Evolutionary conservation across 208 protist genomes (phyloP).

Genomic region (Acanthamoeba quina): DNA sequence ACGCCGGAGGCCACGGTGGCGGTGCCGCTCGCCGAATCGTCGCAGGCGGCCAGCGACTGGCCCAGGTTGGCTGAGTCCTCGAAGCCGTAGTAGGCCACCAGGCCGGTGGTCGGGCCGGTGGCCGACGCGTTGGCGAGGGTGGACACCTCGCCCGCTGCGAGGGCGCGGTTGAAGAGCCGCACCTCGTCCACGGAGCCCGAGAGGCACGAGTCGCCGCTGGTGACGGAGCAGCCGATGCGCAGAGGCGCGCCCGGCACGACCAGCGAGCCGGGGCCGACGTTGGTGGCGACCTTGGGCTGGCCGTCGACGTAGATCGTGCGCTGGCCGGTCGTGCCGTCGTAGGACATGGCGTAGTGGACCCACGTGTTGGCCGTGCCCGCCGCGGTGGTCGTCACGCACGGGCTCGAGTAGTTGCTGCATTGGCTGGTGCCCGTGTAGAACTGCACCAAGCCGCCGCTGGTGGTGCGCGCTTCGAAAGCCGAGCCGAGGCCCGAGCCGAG

Average conservation of each 20-base stretch:
- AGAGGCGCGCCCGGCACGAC: constrained; percentile 36
- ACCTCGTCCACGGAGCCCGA: constrained; percentile 52
- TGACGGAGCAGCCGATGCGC: constrained; percentile 62
- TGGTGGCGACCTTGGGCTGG: not conserved
- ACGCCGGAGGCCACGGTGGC: not conserved
- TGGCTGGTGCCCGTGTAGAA: constrained; percentile 57
- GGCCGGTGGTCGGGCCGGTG: constrained; percentile 32
- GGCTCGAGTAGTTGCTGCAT: constrained; percentile 27
- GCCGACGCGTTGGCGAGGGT: not conserved
- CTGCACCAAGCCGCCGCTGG: not conserved
- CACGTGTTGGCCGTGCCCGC: not conserved
- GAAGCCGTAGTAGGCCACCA: constrained; percentile 74
- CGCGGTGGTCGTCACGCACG: not conserved
- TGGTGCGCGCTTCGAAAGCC: constrained; percentile 55
- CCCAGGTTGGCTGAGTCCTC: constrained; percentile 45
- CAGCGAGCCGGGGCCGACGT: constrained; percentile 8
- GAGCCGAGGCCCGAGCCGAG: constrained; percentile 12
- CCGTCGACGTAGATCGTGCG: constrained; percentile 62
- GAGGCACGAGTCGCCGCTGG: constrained; percentile 36
- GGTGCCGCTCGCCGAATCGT: not conserved
- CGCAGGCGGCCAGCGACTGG: constrained; percentile 46
- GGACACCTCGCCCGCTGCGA: not conserved
- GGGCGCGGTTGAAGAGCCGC: constrained; percentile 53
- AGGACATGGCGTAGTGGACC: constrained; percentile 65
- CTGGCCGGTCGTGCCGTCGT: not conserved